Evolutionary conservation across 345 rosid genomes (phyloP).

Genomic region (Murraya koenigii): DNA sequence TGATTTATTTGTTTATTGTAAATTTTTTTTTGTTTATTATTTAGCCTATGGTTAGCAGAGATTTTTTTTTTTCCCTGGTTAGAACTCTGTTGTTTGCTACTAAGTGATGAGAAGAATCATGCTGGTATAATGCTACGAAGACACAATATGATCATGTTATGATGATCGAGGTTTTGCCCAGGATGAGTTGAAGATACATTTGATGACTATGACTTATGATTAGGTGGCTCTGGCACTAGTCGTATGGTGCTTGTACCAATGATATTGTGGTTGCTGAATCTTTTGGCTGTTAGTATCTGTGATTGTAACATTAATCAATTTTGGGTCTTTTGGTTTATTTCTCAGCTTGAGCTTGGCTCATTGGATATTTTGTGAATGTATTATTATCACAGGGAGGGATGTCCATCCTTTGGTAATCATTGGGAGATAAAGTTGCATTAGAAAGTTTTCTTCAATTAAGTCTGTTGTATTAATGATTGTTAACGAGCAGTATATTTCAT

Average conservation of each 20-base stretch:
- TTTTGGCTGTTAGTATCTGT: neutral
- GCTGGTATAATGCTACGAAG: neutral
- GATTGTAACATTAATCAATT: neutral
- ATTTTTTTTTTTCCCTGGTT: neutral
- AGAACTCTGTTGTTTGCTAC: neutral
- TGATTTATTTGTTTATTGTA: neutral
- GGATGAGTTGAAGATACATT: neutral
- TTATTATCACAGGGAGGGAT: neutral
- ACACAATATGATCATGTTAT: neutral
- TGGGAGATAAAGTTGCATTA: neutral
- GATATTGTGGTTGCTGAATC: neutral
- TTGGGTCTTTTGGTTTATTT: neutral
- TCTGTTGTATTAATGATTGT: neutral
- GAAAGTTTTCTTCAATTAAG: neutral
- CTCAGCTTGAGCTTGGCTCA: neutral
- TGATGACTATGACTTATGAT: neutral
- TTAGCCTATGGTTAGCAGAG: neutral
- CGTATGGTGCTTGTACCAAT: neutral
- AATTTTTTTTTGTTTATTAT: neutral
- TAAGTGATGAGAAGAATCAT: neutral
- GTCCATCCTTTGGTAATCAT: neutral
- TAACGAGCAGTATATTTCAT: neutral
- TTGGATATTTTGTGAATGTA: neutral
- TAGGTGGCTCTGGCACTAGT: neutral
- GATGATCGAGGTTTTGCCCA: neutral